Percentiles rank a stretch among this genome's conserved stretches.
Conservation (phyloP, 208 protist genomes). For the Leishmania amazonensis region DNA sequence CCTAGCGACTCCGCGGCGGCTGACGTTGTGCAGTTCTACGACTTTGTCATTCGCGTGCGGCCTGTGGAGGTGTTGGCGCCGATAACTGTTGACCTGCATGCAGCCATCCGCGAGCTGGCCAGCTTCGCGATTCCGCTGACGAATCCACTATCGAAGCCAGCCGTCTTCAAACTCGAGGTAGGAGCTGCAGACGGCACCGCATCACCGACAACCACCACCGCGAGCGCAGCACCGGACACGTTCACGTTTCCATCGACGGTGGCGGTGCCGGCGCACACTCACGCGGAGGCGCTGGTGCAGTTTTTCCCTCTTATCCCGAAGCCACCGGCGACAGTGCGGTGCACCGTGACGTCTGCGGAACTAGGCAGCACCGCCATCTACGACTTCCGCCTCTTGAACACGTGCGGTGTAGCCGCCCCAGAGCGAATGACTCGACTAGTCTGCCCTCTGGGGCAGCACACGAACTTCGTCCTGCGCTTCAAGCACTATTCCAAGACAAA, state of each 20-base stretch:
- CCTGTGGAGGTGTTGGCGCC: slow-evolving; percentile 24
- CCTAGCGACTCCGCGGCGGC: slow-evolving; percentile 24
- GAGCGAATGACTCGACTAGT: slow-evolving; percentile 83
- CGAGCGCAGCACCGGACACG: slow-evolving; percentile 23
- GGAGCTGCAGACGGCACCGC: slow-evolving; percentile 45
- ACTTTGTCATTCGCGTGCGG: slow-evolving; percentile 68
- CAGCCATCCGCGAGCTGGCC: slow-evolving; percentile 76
- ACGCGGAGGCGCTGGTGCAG: slow-evolving; percentile 58
- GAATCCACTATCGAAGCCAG: slow-evolving; percentile 89
- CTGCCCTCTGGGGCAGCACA: slow-evolving; percentile 85
- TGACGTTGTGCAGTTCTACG: slow-evolving; percentile 88
- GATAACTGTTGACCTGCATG: slow-evolving; percentile 69
- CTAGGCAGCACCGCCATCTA: slow-evolving; percentile 83
- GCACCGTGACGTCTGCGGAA: slow-evolving; percentile 77
- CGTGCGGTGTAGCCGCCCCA: slow-evolving; percentile 44
- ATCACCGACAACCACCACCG: slow-evolving; percentile 1
- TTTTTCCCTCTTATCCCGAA: slow-evolving; percentile 92
- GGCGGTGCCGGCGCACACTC: slow-evolving; percentile 67
- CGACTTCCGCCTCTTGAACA: slow-evolving; percentile 66
- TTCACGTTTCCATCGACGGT: slow-evolving; percentile 64
- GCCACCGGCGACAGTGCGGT: slow-evolving; percentile 56
- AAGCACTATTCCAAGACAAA: slow-evolving; percentile 64
- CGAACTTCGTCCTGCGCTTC: slow-evolving; percentile 72
- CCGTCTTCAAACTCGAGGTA: slow-evolving; percentile 64
- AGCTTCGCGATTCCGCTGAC: slow-evolving; percentile 76